These are phyloP conservation scores for Leucoagaricus sp. DNA, from an alignment of 1,284 basidiomycete species.

Conservation along the genomic window DNA sequence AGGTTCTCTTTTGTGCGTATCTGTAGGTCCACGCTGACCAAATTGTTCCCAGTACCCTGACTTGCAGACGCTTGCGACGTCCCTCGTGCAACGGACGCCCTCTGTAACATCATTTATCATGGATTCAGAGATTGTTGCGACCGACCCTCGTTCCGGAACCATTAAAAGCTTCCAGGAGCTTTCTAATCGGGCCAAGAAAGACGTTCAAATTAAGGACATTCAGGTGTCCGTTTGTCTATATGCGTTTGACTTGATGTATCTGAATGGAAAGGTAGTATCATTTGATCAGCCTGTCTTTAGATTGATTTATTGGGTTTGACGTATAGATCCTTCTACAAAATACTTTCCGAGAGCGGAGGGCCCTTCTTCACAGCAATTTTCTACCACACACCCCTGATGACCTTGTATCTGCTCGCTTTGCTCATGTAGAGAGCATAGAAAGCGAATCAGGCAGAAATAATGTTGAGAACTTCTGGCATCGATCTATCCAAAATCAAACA, in stretches of 20 bases:
- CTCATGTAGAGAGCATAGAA: slow-evolving; percentile 79
- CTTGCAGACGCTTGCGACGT: slow-evolving; percentile 60
- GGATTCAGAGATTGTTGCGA: slow-evolving; percentile 83
- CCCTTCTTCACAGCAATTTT: slow-evolving; percentile 62
- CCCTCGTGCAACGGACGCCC: slow-evolving; percentile 44
- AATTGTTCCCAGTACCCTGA: slow-evolving; percentile 77
- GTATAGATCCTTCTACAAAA: slow-evolving; percentile 68
- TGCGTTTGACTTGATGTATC: slow-evolving; percentile 90
- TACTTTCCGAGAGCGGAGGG: slow-evolving; percentile 75
- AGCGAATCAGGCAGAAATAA: slow-evolving; percentile 63
- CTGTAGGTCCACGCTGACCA: slow-evolving; percentile 2
- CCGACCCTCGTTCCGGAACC: slow-evolving; percentile 65
- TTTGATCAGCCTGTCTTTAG: background rate
- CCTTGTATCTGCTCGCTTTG: slow-evolving; percentile 63
- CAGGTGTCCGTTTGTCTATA: slow-evolving; percentile 84
- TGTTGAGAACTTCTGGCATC: slow-evolving; percentile 80
- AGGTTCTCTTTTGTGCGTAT: slow-evolving; percentile 44
- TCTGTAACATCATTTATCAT: slow-evolving; percentile 77
- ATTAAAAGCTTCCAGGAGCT: slow-evolving; percentile 86
- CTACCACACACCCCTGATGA: slow-evolving; percentile 49
- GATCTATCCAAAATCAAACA: slow-evolving; percentile 79
- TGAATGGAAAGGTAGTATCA: slow-evolving; percentile 70
- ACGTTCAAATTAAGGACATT: slow-evolving; percentile 80
- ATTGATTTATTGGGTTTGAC: background rate
- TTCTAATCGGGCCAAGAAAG: slow-evolving; percentile 84